Evolutionary conservation across 140 eudicot species (phyloP).

Genomic region (Flaveria floridana): DNA sequence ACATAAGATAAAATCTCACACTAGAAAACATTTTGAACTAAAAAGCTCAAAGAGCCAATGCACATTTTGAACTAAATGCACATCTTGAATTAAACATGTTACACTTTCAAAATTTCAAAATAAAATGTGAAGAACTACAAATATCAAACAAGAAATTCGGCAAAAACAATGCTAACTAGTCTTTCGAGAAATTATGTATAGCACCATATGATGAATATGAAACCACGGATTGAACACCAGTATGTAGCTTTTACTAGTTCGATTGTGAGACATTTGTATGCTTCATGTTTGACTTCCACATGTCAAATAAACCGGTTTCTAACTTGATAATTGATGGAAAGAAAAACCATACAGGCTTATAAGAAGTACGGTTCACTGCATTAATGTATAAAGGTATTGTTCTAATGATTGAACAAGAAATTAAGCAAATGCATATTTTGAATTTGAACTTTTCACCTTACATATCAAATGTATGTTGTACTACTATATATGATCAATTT

Average conservation of each 20-base stretch:
- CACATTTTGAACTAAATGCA: slow-evolving; percentile 21
- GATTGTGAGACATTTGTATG: slow-evolving; percentile 13
- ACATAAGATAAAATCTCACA: background rate
- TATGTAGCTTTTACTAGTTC: slow-evolving; percentile 10
- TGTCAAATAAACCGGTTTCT: slow-evolving; percentile 16
- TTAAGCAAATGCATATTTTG: slow-evolving; percentile 8
- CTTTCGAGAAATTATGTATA: background rate
- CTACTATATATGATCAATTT: background rate
- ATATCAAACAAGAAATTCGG: background rate
- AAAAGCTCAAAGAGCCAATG: background rate
- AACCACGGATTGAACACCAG: slow-evolving; percentile 11
- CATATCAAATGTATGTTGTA: background rate
- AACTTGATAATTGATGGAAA: background rate
- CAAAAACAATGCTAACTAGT: slow-evolving; percentile 12
- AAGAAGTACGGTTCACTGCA: background rate
- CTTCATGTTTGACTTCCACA: slow-evolving; percentile 15
- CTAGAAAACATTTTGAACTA: background rate
- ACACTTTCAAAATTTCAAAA: slow-evolving; percentile 1
- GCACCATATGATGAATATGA: too few species aligned
- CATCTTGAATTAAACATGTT: background rate
- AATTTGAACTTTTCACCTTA: background rate
- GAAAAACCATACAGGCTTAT: background rate
- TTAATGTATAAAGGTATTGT: background rate
- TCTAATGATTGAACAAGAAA: background rate
- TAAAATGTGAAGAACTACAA: background rate